Evolutionary conservation across 306 rosid species (phyloP).

Genomic region (Spatholobus suberectus): DNA sequence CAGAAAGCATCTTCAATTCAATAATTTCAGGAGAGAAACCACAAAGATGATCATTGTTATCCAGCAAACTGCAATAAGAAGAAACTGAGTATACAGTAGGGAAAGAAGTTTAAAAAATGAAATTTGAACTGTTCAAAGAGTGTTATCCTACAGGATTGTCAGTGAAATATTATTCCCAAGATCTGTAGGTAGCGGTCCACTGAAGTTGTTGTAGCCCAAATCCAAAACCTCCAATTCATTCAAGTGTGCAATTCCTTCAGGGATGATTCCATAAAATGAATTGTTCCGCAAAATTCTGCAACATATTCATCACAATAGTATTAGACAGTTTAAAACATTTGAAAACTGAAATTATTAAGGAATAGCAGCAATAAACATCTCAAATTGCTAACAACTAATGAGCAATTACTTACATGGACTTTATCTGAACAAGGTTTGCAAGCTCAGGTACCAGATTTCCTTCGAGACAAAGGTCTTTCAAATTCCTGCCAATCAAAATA

Average conservation of each 20-base stretch:
- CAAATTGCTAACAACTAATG: slow-evolving; percentile 15
- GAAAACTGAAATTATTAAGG: not conserved
- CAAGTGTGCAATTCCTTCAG: slow-evolving; percentile 63
- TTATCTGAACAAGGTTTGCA: slow-evolving; percentile 62
- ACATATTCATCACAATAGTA: slow-evolving; percentile 26
- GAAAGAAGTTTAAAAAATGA: slow-evolving; percentile 9
- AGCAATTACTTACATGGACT: slow-evolving; percentile 72
- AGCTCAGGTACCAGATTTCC: slow-evolving; percentile 82
- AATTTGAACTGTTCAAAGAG: slow-evolving; percentile 30
- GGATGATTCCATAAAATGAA: slow-evolving; percentile 73
- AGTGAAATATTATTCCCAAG: slow-evolving; percentile 73
- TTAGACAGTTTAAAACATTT: slow-evolving; percentile 34
- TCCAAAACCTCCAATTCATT: slow-evolving; percentile 87
- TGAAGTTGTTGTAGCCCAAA: slow-evolving; percentile 86
- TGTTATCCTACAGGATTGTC: slow-evolving; percentile 73
- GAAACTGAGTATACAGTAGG: slow-evolving; percentile 28
- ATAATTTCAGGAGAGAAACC: slow-evolving; percentile 69
- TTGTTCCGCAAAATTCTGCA: slow-evolving; percentile 88
- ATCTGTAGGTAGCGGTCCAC: slow-evolving; percentile 67
- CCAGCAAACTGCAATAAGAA: slow-evolving; percentile 73
- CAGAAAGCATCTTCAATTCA: slow-evolving; percentile 62
- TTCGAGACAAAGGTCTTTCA: slow-evolving; percentile 78
- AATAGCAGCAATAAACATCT: not conserved
- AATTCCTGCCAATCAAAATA: slow-evolving; percentile 59
- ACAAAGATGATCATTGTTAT: slow-evolving; percentile 73